Evolutionary conservation across 2,329 filamentous ascomycete species (phyloP), one percentile per base, ranked within the genome.

Genomic region (Colletotrichum euphorbiae): DNA sequence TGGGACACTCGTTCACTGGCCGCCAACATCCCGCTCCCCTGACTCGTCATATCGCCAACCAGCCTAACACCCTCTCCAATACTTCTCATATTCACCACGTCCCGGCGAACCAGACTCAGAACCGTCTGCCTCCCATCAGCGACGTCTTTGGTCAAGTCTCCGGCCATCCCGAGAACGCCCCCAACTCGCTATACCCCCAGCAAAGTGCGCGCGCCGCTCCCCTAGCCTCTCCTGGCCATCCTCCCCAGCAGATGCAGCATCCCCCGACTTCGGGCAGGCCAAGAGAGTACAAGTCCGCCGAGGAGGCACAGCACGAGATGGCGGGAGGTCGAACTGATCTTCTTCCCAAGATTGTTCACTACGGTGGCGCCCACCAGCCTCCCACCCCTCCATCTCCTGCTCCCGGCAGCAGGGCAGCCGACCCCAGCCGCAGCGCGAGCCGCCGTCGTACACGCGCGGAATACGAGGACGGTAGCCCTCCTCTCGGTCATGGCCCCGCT

Each of bases 1-100:
- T 99, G 24, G 91, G 97, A 74, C 95, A 98, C 77, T 97, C 93
- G 42, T 99, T 99, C 77, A 98, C 96, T 7, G 94, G 95, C 69
- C 90, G 96, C 69, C 90, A 97, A 76, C 89, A 94, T 74, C 88
- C 91, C 5, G 90, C 91, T 72, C 91, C 92, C 0, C 81, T 93
- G 67, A 93, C 91, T 50, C 88, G 93, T 58, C 93, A 96, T 77
- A 84, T 94, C 62, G 86, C 89, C 73, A 94, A 95, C 76, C 93
- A 94, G 70, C 91, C 93, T 7, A 94, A 93, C 9, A 93, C 92
- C 70, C 85, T 97, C 59, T 91, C 91, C 19, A 93, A 90, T 75
- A 94, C 91, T 1, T 95, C 93, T 21, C 94, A 97, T 77, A 96
- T 98, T 75, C 93, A 97, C 80, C 94, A 97, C 76, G 86, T 94